Evolutionary conservation across 2,329 filamentous ascomycete genomes (phyloP).

Genomic region (Ophiocordyceps robertsii): DNA sequence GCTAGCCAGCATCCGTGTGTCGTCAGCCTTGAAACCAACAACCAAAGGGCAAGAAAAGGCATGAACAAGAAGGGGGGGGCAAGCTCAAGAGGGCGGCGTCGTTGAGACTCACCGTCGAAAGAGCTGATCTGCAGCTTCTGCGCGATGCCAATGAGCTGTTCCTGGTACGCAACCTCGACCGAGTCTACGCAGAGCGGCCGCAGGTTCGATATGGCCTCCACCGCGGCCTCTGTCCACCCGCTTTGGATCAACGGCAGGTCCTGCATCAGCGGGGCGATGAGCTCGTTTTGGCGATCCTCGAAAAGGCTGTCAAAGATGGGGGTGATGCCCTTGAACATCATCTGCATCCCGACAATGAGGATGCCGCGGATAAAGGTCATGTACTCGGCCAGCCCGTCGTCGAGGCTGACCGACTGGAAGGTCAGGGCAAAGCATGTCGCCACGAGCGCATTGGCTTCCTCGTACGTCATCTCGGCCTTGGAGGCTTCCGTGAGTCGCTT

Average conservation of each 20-base stretch:
- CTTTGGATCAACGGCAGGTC: conserved; percentile 29
- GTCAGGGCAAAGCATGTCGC: conserved; percentile 46
- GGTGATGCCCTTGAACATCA: conserved; percentile 33
- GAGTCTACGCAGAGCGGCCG: conserved; percentile 26
- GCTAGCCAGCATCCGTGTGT: conserved; percentile 17
- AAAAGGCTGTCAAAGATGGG: conserved; percentile 36
- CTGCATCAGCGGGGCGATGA: conserved; percentile 31
- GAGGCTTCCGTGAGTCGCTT: conserved; percentile 32
- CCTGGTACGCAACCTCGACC: conserved; percentile 32
- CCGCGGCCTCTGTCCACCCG: conserved; percentile 32
- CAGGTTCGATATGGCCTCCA: conserved; percentile 27
- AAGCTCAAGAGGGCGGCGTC: background rate
- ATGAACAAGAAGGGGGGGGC: background rate
- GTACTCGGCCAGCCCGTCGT: conserved; percentile 46
- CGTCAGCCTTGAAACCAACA: background rate
- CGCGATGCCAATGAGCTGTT: conserved; percentile 30
- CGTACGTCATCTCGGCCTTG: conserved; percentile 25
- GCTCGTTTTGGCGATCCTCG: conserved; percentile 23
- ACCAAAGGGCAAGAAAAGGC: no score
- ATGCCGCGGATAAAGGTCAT: conserved; percentile 48
- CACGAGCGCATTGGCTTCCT: conserved; percentile 45
- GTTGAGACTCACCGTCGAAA: conserved; percentile 29
- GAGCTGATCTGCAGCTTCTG: conserved; percentile 38
- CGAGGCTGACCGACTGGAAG: conserved; percentile 43
- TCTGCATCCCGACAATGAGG: conserved; percentile 38